phyloP scores from a whole-genome alignment of 805 yeast species.

The Cyberlindnera suaveolens region DNA sequence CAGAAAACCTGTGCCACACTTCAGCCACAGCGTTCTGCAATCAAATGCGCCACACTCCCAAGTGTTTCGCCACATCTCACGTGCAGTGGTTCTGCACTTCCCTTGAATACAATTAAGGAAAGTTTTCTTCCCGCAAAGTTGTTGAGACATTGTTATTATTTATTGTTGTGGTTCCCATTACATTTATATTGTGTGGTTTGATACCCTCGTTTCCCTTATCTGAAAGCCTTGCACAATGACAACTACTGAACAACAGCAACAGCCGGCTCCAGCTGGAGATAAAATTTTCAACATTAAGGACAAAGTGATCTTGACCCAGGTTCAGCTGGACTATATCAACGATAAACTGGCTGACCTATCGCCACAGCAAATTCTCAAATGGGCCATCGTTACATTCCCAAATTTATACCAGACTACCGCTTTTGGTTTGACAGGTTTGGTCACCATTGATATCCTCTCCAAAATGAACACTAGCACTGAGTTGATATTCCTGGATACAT shows the following conservation, averaged over 20 bases:
- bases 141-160: neutral
- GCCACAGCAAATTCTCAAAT: slow-evolving; percentile 69
- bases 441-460: slow-evolving; percentile 76
- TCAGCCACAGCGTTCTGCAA: slow-evolving; percentile 5
- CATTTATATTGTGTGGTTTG: neutral
- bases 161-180: neutral
- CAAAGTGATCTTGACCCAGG: slow-evolving; percentile 34
- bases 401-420: slow-evolving; percentile 87
- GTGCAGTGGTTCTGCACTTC: slow-evolving; percentile 1
- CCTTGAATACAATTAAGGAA: too few relatives aligned
- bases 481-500: slow-evolving; percentile 80
- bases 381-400: slow-evolving; percentile 85
- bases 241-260: neutral
- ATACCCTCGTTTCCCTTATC: neutral
- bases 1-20: slow-evolving; percentile 2
- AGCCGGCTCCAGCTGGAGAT: neutral
- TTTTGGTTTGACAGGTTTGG: slow-evolving; percentile 88
- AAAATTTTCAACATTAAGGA: slow-evolving; percentile 23
- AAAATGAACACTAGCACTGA: slow-evolving; percentile 53
- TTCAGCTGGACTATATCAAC: slow-evolving; percentile 64
- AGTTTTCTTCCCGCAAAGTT: too few relatives aligned
- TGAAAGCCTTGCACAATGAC: neutral
- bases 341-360: slow-evolving; percentile 41
- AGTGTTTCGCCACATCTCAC: slow-evolving; percentile 1
- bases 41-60: neutral